Evolutionary conservation across 1,284 basidiomycete species (phyloP), one percentile per base, ranked within the genome.

Genomic region (Somion occarium): DNA sequence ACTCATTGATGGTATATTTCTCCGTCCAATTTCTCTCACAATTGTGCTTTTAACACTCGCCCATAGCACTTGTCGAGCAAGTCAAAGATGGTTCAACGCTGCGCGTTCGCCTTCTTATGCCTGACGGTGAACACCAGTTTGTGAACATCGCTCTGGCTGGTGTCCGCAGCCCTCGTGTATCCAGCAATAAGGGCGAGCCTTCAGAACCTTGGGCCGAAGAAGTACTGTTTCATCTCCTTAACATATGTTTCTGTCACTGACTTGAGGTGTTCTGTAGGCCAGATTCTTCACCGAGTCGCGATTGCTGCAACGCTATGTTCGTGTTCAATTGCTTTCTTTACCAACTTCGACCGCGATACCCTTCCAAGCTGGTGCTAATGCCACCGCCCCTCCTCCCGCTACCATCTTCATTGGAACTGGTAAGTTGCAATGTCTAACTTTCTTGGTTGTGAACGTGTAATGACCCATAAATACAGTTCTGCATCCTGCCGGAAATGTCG

Each of bases 251-350:
- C 49, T 42, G 51, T 49, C 46, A 48, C 19, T 48, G 42, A 43
- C 20, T 23, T 51, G 38, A 26, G 56, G 51, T 63, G 51, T 64
- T 65, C 53, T 66, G 26, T 66, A 98, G 87, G 91, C 94, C 46
- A 93, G 88, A 72, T 94, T 88, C 74, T 99, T 98, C 71, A 91
- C 90, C 52, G 96, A 99, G 72, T 87, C 85, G 7, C 85, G 96
- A 50, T 79, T 99, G 24, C 79, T 99, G 30, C 96, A 98, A 70
- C 85, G 96, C 46, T 73, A 79, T 39, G 89, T 99, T 57, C 89
- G 86, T 56, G 89, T 97, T 19, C 81, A 88, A 43, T 82, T 98
- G 26, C 77, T 99, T 38, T 95, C 93, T 0, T 75, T 98, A 3
- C 95, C 95, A 1, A 87, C 78, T 39, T 82, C 88, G 15, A 82